Evolutionary conservation across 2,329 filamentous ascomycete species (phyloP).

Genomic region (Fusarium tjaetaba): DNA sequence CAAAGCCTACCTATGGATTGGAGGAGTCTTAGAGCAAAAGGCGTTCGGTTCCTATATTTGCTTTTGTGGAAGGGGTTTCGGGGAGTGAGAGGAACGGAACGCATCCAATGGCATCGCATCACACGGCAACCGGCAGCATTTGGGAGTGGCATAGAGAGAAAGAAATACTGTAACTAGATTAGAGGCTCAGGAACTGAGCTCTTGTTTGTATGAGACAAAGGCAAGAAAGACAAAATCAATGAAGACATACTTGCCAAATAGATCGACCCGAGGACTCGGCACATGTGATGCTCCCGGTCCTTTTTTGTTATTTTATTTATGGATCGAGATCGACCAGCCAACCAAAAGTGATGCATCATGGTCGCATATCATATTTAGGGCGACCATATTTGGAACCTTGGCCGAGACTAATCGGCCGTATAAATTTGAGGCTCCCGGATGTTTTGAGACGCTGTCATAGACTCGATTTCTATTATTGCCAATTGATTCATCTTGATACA

Average conservation of each 20-base stretch:
- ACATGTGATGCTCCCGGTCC: slow-evolving; percentile 21
- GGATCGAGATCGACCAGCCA: slow-evolving; percentile 18
- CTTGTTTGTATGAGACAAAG: slow-evolving; percentile 21
- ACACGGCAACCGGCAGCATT: slow-evolving; percentile 29
- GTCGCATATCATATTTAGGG: slow-evolving; percentile 24
- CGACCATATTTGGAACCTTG: slow-evolving; percentile 17
- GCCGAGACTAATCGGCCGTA: slow-evolving; percentile 15
- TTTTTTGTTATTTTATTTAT: not conserved
- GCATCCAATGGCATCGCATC: slow-evolving; percentile 5
- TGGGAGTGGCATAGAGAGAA: slow-evolving; percentile 21
- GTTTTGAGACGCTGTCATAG: not conserved
- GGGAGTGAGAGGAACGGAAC: not conserved
- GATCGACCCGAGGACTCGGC: slow-evolving; percentile 21
- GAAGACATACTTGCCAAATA: not conserved
- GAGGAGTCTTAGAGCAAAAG: slow-evolving; percentile 34
- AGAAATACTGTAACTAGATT: slow-evolving; percentile 19
- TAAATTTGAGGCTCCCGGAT: slow-evolving; percentile 6
- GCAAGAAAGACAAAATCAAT: not conserved
- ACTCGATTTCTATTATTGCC: not conserved
- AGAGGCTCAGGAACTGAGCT: slow-evolving; percentile 7
- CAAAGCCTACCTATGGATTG: slow-evolving; percentile 13
- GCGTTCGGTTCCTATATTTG: slow-evolving; percentile 34
- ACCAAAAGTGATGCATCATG: slow-evolving; percentile 1
- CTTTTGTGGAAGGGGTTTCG: slow-evolving; percentile 13
- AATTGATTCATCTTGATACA: not conserved